These are phyloP conservation scores for Trapa incisa DNA, from an alignment of 345 rosid genomes.

Conservation along the genomic window DNA sequence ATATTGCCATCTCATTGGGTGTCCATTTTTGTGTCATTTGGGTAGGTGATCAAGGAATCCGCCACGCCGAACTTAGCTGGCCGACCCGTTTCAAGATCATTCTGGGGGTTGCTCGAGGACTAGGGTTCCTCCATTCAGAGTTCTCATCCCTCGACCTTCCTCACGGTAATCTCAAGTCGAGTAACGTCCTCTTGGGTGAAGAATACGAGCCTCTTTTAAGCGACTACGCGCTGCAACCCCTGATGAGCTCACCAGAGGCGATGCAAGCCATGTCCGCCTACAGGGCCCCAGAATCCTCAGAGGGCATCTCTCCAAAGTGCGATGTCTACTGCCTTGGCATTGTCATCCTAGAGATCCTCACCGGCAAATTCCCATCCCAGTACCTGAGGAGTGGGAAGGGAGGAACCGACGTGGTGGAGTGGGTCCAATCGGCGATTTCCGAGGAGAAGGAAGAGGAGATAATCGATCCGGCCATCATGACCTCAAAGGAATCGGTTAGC, in stretches of 20 bases:
- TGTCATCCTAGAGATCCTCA: constrained; percentile 56
- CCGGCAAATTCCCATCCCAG: constrained; percentile 55
- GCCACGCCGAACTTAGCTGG: constrained; percentile 40
- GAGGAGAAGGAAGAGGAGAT: constrained; percentile 39
- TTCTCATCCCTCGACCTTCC: constrained; percentile 35
- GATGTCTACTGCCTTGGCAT: constrained; percentile 75
- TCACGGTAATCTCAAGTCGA: constrained; percentile 80
- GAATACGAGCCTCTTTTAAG: constrained; percentile 51
- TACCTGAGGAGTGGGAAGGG: constrained; percentile 32
- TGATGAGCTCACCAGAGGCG: constrained; percentile 23
- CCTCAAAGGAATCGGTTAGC: constrained; percentile 11
- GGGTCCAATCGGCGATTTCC: constrained; percentile 31
- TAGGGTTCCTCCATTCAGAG: constrained; percentile 45
- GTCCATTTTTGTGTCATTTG: background rate
- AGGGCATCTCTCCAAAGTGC: constrained; percentile 35
- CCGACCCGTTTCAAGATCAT: constrained; percentile 43
- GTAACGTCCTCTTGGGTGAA: constrained; percentile 44
- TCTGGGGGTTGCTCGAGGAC: constrained; percentile 47
- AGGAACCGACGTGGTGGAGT: constrained; percentile 46
- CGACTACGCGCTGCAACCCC: constrained; percentile 42
- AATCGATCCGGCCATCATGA: constrained; percentile 52
- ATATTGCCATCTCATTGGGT: background rate
- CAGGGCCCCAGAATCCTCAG: constrained; percentile 45
- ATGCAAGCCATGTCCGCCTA: constrained; percentile 36
- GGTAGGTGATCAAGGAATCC: constrained; percentile 33